A percentile compares a stretch with the other conserved stretches of the same genome.
These are phyloP conservation scores for Pinus albicaulis DNA, from an alignment of 75 land plant species.

Conservation along the genomic window DNA sequence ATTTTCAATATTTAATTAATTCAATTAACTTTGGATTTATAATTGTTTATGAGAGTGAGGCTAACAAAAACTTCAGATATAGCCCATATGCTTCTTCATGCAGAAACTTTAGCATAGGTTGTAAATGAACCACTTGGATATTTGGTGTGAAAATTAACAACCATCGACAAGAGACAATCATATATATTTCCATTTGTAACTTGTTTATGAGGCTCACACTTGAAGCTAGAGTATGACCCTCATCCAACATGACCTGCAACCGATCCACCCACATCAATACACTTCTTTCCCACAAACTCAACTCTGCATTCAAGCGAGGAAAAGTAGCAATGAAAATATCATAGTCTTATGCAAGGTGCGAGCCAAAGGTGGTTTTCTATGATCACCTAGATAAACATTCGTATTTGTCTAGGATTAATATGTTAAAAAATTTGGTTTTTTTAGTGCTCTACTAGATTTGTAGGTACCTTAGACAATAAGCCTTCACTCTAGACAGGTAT, in stretches of 20 bases:
- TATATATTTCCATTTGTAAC: slow-evolving; percentile 85
- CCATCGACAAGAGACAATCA: too few species aligned
- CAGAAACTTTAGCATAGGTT: slow-evolving; percentile 87
- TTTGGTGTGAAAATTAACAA: slow-evolving; percentile 89
- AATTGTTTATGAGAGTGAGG: too few species aligned
- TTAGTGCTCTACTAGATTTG: slow-evolving; percentile 95
- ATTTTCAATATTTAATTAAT: too few species aligned
- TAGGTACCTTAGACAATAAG: slow-evolving; percentile 81
- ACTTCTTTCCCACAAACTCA: slow-evolving; percentile 72
- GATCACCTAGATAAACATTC: slow-evolving; percentile 71
- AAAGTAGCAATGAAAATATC: slow-evolving; percentile 94
- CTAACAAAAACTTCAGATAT: slow-evolving; percentile 57
- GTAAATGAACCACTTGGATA: slow-evolving; percentile 87
- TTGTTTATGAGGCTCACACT: slow-evolving; percentile 89
- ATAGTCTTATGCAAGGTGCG: slow-evolving; percentile 94
- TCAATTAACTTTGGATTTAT: too few species aligned
- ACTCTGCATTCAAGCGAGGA: slow-evolving; percentile 77
- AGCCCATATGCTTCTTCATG: slow-evolving; percentile 86
- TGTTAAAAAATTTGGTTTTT: slow-evolving; percentile 76
- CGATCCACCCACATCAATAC: slow-evolving; percentile 80
- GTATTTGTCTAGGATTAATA: slow-evolving; percentile 76
- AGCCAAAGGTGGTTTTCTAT: slow-evolving; percentile 59
- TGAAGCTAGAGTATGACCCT: slow-evolving; percentile 96
- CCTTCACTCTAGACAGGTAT: slow-evolving; percentile 86
- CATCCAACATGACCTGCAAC: slow-evolving; percentile 87